Conservation (phyloP, 352 stramenopile genomes). For the Vaucheria bursata region DNA sequence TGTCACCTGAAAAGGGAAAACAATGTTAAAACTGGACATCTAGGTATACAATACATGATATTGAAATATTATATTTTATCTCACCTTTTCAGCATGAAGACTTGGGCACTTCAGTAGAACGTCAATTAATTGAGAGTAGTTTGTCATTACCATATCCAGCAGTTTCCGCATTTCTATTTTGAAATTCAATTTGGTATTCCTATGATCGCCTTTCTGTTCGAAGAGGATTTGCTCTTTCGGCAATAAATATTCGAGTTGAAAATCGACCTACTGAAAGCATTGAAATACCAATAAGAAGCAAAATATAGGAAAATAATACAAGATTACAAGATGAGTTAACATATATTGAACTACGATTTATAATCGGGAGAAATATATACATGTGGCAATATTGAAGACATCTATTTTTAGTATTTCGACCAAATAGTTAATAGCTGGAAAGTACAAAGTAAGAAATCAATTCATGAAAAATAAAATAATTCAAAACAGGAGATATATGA, state of each 20-base stretch:
- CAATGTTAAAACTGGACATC: too few species aligned
- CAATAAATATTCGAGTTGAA: conserved; percentile 10
- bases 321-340: neutral
- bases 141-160: conserved; percentile 7
- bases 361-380: neutral
- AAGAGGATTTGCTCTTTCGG: conserved; percentile 7
- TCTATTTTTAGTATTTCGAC: neutral
- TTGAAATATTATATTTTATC: neutral
- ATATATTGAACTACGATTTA: neutral
- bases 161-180: conserved; percentile 5
- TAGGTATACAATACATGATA: neutral
- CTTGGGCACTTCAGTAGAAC: neutral
- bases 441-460: too few species aligned
- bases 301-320: neutral
- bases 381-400: neutral
- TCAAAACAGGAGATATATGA: too few species aligned
- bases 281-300: too few species aligned
- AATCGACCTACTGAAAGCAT: conserved; percentile 6
- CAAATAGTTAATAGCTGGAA: too few species aligned
- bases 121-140: conserved; percentile 6
- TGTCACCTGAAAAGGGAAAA: conserved; percentile 6
- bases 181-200: neutral
- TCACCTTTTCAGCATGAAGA: neutral
- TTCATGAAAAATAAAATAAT: too few species aligned
- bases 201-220: neutral